These are phyloP conservation scores for Cajanus cajan DNA, from an alignment of 306 rosid genomes.

Conservation along the genomic window DNA sequence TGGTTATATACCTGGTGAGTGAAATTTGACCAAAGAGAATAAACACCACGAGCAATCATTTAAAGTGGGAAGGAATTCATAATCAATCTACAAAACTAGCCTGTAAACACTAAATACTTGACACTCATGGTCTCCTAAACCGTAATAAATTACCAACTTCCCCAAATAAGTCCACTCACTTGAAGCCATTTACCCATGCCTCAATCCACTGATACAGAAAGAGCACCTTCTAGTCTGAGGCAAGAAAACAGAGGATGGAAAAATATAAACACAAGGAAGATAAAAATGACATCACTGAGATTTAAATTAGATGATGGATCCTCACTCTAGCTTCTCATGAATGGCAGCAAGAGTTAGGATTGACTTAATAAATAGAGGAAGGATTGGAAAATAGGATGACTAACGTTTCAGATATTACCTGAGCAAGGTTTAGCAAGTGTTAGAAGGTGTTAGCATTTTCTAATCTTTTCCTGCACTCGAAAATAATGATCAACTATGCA, in stretches of 20 bases:
- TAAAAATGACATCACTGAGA: conserved; percentile 20
- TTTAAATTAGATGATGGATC: conserved; percentile 35
- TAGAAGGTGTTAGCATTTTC: conserved; percentile 46
- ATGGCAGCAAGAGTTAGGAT: conserved; percentile 35
- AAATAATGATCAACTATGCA: conserved; percentile 40
- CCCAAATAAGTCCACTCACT: conserved; percentile 40
- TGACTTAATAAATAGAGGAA: conserved; percentile 36
- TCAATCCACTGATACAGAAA: conserved; percentile 39
- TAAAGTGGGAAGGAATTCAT: conserved; percentile 24
- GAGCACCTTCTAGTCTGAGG: conserved; percentile 44
- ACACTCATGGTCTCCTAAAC: conserved; percentile 35
- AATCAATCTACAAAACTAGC: conserved; percentile 28
- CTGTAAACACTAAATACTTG: conserved; percentile 34
- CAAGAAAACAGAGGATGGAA: conserved; percentile 43
- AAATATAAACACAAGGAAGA: conserved; percentile 38
- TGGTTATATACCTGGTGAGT: too few relatives aligned
- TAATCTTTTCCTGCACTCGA: conserved; percentile 53
- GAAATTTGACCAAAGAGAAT: conserved; percentile 17
- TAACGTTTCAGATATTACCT: conserved; percentile 49
- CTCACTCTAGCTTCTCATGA: conserved; percentile 29
- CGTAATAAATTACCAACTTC: conserved; percentile 36
- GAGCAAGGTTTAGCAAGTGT: conserved; percentile 44
- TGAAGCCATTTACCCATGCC: conserved; percentile 45
- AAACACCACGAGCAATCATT: conserved; percentile 16
- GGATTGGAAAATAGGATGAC: conserved; percentile 38